phyloP scores from a whole-genome alignment of 805 yeast species.

The Saccharomycopsis olivae region DNA sequence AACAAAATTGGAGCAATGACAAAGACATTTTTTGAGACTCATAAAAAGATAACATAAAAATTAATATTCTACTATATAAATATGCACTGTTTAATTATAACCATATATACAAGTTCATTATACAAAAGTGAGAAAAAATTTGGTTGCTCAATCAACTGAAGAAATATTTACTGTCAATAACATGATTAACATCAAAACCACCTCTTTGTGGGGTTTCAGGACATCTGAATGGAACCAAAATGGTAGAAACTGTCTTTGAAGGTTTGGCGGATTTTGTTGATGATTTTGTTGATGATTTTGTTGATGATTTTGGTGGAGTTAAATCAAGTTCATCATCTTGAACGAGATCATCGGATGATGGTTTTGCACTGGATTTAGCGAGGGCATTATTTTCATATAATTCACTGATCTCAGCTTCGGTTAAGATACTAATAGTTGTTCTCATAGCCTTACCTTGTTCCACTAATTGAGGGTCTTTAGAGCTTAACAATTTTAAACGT shows the following conservation, averaged over 20 bases:
- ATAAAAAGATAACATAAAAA: no score
- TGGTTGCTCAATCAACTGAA: slow-evolving; percentile 34
- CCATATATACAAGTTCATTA: no score
- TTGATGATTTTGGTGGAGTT: no score
- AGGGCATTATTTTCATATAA: slow-evolving; percentile 40
- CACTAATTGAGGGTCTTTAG: slow-evolving; percentile 40
- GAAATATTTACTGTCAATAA: slow-evolving; percentile 70
- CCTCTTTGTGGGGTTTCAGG: slow-evolving; percentile 76
- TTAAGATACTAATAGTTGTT: slow-evolving; percentile 49
- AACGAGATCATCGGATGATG: no score
- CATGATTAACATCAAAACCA: slow-evolving; percentile 65
- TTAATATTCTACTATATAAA: no score
- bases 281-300: no score
- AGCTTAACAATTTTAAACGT: slow-evolving; percentile 44
- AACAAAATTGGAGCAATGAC: no score
- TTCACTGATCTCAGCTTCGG: slow-evolving; percentile 23
- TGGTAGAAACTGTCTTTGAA: no score
- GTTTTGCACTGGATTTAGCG: not conserved
- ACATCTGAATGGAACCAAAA: slow-evolving; percentile 57
- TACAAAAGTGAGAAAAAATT: no score
- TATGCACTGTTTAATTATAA: no score
- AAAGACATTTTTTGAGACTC: no score
- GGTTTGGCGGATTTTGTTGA: no score
- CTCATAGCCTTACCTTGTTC: slow-evolving; percentile 42
- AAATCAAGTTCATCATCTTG: not conserved